Evolutionary conservation across 768 basidiomycete genomes (phyloP).

Genomic region (Imleria badia): DNA sequence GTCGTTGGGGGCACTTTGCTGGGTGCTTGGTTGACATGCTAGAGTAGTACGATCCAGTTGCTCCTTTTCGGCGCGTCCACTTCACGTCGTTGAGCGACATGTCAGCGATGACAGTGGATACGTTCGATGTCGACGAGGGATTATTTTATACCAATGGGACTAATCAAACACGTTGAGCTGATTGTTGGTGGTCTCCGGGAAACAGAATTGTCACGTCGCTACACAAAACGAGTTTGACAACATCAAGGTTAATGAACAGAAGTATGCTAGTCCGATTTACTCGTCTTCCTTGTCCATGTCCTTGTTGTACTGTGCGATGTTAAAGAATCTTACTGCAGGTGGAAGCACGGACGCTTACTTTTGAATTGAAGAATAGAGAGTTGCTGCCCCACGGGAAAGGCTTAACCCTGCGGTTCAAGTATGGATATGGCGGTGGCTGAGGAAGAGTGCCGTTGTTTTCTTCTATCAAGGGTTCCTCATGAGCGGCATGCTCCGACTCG

Average conservation of each 20-base stretch:
- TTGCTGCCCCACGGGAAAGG: constrained; percentile 88
- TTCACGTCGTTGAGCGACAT: neutral
- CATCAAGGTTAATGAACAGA: neutral
- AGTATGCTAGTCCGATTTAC: constrained; percentile 5
- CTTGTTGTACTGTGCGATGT: constrained; percentile 55
- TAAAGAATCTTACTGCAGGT: neutral
- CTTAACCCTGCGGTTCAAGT: constrained; percentile 72
- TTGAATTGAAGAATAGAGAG: constrained; percentile 78
- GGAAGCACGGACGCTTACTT: constrained; percentile 44
- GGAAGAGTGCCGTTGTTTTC: constrained; percentile 75
- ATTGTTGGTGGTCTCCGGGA: neutral
- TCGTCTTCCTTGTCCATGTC: constrained; percentile 45
- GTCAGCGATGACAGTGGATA: neutral
- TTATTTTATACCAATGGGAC: neutral
- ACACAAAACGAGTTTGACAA: neutral
- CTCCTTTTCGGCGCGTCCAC: neutral
- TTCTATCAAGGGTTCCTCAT: constrained; percentile 65
- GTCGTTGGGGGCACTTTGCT: constrained; percentile 33
- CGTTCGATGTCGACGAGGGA: neutral
- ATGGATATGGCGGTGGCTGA: constrained; percentile 69
- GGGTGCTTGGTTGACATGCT: constrained; percentile 42
- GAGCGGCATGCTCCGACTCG: constrained; percentile 66
- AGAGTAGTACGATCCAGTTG: constrained; percentile 2
- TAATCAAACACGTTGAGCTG: neutral
- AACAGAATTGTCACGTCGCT: neutral